Evolutionary conservation across 2,329 filamentous ascomycete genomes (phyloP).

Genomic region (Truncatella angustata): DNA sequence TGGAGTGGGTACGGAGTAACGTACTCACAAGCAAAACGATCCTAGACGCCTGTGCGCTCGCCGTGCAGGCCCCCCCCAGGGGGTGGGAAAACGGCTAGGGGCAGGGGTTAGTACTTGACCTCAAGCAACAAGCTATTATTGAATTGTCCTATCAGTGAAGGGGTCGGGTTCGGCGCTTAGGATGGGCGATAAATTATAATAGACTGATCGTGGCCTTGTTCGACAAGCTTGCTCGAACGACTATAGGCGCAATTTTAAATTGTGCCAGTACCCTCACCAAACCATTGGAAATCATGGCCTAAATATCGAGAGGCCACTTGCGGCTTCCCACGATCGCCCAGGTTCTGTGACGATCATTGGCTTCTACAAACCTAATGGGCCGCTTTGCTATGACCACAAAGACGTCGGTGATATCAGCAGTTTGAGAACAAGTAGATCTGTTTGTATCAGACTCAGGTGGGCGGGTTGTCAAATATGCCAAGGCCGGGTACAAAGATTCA

Average conservation of each 20-base stretch:
- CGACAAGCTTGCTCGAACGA: too few species aligned
- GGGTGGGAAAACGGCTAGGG: constrained; percentile 14
- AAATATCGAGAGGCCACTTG: too few species aligned
- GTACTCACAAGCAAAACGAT: constrained; percentile 23
- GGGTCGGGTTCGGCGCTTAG: constrained; percentile 7
- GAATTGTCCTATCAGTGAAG: background rate
- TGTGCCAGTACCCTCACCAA: too few species aligned
- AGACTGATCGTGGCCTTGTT: too few species aligned
- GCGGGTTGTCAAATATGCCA: background rate
- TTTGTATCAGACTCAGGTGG: constrained; percentile 1
- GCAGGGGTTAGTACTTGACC: constrained; percentile 16
- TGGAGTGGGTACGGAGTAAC: constrained; percentile 21
- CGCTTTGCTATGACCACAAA: constrained; percentile 7
- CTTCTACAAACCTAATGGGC: background rate
- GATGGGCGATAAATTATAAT: background rate
- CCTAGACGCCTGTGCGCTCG: constrained; percentile 25
- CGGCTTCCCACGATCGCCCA: too few species aligned
- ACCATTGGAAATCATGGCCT: too few species aligned
- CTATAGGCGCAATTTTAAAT: too few species aligned
- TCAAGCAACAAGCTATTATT: background rate
- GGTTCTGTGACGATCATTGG: too few species aligned
- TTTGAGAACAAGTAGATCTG: constrained; percentile 1
- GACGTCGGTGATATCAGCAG: background rate
- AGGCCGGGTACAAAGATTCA: background rate
- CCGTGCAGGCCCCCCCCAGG: constrained; percentile 16